These are phyloP conservation scores for Hordeum marinum DNA, from an alignment of 176 grass and related monocot genomes.

Conservation along the genomic window DNA sequence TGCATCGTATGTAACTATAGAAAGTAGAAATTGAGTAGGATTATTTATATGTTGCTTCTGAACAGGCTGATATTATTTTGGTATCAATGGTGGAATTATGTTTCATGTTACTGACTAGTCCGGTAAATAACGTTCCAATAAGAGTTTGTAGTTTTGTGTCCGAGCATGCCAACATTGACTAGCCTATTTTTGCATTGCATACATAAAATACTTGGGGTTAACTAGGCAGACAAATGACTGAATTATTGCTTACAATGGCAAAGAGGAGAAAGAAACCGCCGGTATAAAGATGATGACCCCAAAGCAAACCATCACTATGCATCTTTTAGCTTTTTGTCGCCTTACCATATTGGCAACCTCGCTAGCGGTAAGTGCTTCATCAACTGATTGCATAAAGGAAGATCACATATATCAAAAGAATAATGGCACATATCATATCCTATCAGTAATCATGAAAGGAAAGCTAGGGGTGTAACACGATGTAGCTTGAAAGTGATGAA, in stretches of 20 bases:
- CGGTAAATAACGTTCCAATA: neutral
- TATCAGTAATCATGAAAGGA: constrained; percentile 10
- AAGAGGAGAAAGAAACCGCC: constrained; percentile 47
- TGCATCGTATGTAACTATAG: constrained; percentile 35
- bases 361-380: constrained; percentile 18
- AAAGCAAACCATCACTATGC: constrained; percentile 44
- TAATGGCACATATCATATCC: neutral
- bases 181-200: neutral
- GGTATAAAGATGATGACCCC: constrained; percentile 47
- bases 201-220: constrained; percentile 3
- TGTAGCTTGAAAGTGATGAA: neutral
- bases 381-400: neutral
- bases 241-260: constrained; percentile 60
- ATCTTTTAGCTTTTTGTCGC: constrained; percentile 51
- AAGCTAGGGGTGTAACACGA: neutral
- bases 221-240: neutral
- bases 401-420: neutral
- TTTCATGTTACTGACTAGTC: neutral
- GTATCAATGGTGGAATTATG: neutral
- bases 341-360: constrained; percentile 34
- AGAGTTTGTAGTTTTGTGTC: neutral
- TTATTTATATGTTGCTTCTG: neutral
- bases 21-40: constrained; percentile 3
- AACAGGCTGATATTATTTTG: neutral
- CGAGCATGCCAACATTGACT: neutral